Base-by-base conservation (phyloP, 345 rosid species). In the Hibiscus mutabilis region DNA sequence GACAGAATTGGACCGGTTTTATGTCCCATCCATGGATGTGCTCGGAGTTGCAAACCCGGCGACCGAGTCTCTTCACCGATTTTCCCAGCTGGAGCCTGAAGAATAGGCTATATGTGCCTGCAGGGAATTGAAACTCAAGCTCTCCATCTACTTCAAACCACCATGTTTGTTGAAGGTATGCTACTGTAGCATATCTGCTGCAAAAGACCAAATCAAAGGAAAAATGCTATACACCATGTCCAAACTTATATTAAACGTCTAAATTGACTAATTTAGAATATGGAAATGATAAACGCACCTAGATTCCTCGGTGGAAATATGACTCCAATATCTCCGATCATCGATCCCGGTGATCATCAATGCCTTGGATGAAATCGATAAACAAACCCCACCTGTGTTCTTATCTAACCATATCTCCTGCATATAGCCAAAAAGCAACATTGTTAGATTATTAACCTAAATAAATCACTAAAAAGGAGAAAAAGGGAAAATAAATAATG, bases 121-220 rank as follows among this genome's bases (percentile, higher is more conserved):
- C 55, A 4, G 96, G 92, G 71, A 93, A 88, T 47, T 92, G 89
- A 69, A 91, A 89, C 76, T 88, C 90, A 33, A 91, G 60, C 73
- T 88, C 86, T 35, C 98, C 97, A 44, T 83, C 89, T 49, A 88
- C 94, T 79, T 93, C 97, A 53, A 89, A 87, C 98, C 98, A 91
- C 98, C 98, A 93, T 47, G 86, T 86, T 77, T 93, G 98, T 78
- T 89, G 98, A 29, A 93, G 92, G 81, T 91, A 93, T 15, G 98
- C 94, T 37, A 88, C 88, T 42, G 87, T 79, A 1, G 80, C 78
- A 72, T 89, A 93, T 78, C 97, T 87, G 62, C 76, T 15, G 18
- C 53, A 1, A 49, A 49, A 40, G 18, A 14, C 53, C 53, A 49
- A 49, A 49, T 49, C 18, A 15, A 47, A 4, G 52, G 4, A 5